Evolutionary conservation across 805 yeast species (phyloP), one percentile per base, ranked within the genome.

Genomic region (Ogataea kodamae): DNA sequence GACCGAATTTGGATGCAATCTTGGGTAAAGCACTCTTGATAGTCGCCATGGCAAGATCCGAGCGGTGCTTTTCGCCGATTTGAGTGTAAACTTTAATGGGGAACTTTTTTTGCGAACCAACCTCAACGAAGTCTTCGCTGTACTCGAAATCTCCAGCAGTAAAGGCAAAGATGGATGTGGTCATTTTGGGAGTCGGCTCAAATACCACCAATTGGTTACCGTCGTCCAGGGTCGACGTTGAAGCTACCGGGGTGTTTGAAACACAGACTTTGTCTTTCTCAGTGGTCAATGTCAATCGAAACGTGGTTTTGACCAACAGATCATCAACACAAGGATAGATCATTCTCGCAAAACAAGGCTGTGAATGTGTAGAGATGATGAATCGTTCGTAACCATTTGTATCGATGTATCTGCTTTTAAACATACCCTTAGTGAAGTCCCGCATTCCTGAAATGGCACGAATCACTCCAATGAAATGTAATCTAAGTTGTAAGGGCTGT

Each of bases 321-420:
- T 81, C 88, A 54, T 83, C 92, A 9, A 82, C 49, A 47, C 81
- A 74, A 3, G 94, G 94, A 48, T 78, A 78, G 9, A 83, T 70
- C 29, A 52, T 50, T 44, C 81, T 65, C 4, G 87, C 80, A 43
- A 69, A 78, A 11, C 67, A 65, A 0, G 92, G 88, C 52, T 82
- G 89, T 25, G 76, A 68, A 49, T 84, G 92, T 2, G 92, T 80
- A 0, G 88, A 78, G 19, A 82, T 50, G 9, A 81, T 59, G 37
- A 59, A 68, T 41, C 73, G 70, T 39, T 72, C 67, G 1, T 78
- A 59, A 14, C 78, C 78, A 1, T 72, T 60, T 4, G 67, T 62
- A 45, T 74, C 76, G 36, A 69, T 64, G 50, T 76, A 79, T 49
- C 76, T 78, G 1, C 87, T 77, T 48, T 77, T 78, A 65, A 78